Percentiles rank a stretch among this genome's conserved stretches.
Conservation (phyloP, 2,329 filamentous ascomycete species). For the Scleromitrula shiraiana region DNA sequence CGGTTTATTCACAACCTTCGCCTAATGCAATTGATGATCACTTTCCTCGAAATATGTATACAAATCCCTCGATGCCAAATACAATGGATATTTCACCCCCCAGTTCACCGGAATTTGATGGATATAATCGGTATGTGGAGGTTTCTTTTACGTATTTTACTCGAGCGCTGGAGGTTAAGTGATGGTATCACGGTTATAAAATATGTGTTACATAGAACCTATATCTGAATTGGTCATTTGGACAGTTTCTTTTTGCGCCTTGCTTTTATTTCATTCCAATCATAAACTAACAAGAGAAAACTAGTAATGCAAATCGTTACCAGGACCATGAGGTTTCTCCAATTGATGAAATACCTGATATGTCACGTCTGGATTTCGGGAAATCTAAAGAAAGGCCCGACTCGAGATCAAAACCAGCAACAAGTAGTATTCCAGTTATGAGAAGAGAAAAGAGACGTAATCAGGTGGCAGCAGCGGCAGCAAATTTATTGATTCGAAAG, state of each 20-base stretch:
- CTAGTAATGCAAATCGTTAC: slow-evolving; percentile 16
- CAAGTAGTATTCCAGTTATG: slow-evolving; percentile 28
- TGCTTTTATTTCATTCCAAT: background rate
- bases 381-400: slow-evolving; percentile 5
- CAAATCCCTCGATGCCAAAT: slow-evolving; percentile 23
- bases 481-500: slow-evolving; percentile 22
- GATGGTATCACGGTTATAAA: background rate
- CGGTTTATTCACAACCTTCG: slow-evolving; percentile 52
- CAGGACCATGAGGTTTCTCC: slow-evolving; percentile 33
- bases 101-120: slow-evolving; percentile 32
- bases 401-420: slow-evolving; percentile 12
- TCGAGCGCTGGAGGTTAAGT: background rate
- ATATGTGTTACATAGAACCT: background rate
- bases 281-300: background rate
- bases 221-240: background rate
- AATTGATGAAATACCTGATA: slow-evolving; percentile 30
- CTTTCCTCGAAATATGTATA: slow-evolving; percentile 22
- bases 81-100: slow-evolving; percentile 36
- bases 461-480: slow-evolving; percentile 21
- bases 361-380: slow-evolving; percentile 17
- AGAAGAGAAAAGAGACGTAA: slow-evolving; percentile 27
- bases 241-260: background rate
- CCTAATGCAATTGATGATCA: slow-evolving; percentile 26
- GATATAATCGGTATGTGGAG: slow-evolving; percentile 22
- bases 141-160: slow-evolving; percentile 11